phyloP scores from a whole-genome alignment of 208 protist species.

The Leishmania gerbilli region DNA sequence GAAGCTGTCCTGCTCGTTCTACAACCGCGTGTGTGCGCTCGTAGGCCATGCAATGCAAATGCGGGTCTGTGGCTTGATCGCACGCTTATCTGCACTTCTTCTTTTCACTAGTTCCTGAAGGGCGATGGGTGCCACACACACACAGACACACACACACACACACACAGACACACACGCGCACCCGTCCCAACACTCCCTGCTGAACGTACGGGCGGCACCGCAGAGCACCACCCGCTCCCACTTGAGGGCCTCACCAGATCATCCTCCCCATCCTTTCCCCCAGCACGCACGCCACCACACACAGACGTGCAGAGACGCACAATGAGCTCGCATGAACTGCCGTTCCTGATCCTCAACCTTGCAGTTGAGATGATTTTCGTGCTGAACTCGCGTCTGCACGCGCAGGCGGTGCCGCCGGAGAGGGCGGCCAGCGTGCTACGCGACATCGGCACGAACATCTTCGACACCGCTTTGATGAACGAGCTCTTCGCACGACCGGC shows the following conservation, averaged over 20 bases:
- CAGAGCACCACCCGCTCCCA: background rate
- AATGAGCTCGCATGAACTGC: constrained; percentile 78
- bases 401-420: constrained; percentile 70
- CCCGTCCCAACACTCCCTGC: background rate
- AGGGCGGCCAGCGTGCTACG: constrained; percentile 56
- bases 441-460: constrained; percentile 82
- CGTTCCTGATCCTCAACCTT: constrained; percentile 91
- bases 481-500: constrained; percentile 88
- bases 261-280: background rate
- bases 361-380: constrained; percentile 95
- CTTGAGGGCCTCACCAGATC: background rate
- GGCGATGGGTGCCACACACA: background rate
- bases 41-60: background rate
- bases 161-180: background rate
- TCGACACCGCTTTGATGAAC: constrained; percentile 68
- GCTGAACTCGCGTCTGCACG: constrained; percentile 82
- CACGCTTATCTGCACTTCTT: constrained; percentile 5
- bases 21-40: background rate
- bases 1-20: background rate
- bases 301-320: background rate
- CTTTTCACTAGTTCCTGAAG: background rate
- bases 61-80: background rate
- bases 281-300: background rate
- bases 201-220: background rate
- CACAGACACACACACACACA: background rate